Evolutionary conservation across 2,329 filamentous ascomycete species (phyloP).

Genomic region (Fusarium multiceps): DNA sequence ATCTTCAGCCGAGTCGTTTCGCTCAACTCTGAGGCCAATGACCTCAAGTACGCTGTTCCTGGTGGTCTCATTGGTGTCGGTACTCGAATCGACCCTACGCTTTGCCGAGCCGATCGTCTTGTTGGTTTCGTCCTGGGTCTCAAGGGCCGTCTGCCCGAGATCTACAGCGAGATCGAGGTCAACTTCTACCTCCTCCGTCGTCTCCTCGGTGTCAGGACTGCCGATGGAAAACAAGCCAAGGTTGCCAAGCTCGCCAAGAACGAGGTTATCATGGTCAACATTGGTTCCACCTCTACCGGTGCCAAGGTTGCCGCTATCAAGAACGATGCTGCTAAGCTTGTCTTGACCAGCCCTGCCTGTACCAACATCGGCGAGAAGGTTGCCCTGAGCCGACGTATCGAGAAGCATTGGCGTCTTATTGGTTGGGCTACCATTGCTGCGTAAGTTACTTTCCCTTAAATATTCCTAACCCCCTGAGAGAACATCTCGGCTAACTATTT

Average conservation of each 20-base stretch:
- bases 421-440: slow-evolving; percentile 87
- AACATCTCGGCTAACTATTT: slow-evolving; percentile 22
- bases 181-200: slow-evolving; percentile 98
- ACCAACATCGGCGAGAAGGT: slow-evolving; percentile 99
- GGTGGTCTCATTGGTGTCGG: slow-evolving; percentile 98
- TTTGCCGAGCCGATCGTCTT: slow-evolving; percentile 98
- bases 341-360: slow-evolving; percentile 92
- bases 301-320: slow-evolving; percentile 98
- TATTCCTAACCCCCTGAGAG: not conserved
- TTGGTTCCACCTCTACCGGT: slow-evolving; percentile 95
- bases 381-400: slow-evolving; percentile 92
- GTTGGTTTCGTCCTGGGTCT: slow-evolving; percentile 98
- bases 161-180: slow-evolving; percentile 98
- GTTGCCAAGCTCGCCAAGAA: slow-evolving; percentile 98
- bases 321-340: slow-evolving; percentile 95
- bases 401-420: slow-evolving; percentile 98
- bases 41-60: slow-evolving; percentile 97
- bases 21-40: slow-evolving; percentile 97
- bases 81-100: slow-evolving; percentile 95
- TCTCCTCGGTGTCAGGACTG: slow-evolving; percentile 95
- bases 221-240: slow-evolving; percentile 99
- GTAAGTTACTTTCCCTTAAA: slow-evolving; percentile 57
- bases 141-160: slow-evolving; percentile 91
- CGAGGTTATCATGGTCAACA: slow-evolving; percentile 99
- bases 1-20: slow-evolving; percentile 96